Percentiles rank a stretch among this genome's conserved stretches.
Evolutionary conservation across 805 yeast species (phyloP).

Genomic region (Teunomyces kruisii): DNA sequence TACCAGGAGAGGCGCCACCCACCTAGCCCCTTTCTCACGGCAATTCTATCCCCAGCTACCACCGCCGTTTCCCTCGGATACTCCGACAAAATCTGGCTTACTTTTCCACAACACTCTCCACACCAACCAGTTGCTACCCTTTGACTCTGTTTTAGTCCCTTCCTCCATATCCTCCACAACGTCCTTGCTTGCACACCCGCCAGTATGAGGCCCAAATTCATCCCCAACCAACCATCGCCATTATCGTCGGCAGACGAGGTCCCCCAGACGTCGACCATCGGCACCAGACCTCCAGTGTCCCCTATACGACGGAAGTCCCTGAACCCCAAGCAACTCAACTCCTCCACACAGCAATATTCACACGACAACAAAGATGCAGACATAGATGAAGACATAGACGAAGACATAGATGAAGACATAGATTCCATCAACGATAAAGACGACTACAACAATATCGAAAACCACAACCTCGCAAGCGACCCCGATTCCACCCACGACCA

Average conservation of each 20-base stretch:
- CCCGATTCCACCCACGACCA: conserved; percentile 7
- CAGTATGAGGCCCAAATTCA: background rate
- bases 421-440: conserved; percentile 11
- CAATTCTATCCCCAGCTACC: no score
- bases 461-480: conserved; percentile 10
- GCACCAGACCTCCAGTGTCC: background rate
- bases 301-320: conserved; percentile 5
- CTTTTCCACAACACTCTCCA: no score
- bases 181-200: conserved; percentile 22
- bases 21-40: no score
- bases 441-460: conserved; percentile 10
- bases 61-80: no score
- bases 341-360: conserved; percentile 1
- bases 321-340: background rate
- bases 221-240: conserved; percentile 1
- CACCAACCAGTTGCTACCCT: no score
- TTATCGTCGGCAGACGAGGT: conserved; percentile 1
- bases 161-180: conserved; percentile 23
- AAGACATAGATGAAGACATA: conserved; percentile 11
- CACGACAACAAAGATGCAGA: conserved; percentile 12
- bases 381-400: conserved; percentile 9
- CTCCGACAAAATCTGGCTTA: no score
- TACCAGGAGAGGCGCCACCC: background rate
- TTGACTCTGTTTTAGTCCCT: no score
- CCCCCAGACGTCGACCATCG: background rate